A percentile compares a stretch with the other conserved stretches of the same genome.
Evolutionary conservation across 2,329 filamentous ascomycete species (phyloP).

Genomic region (Pyrenophora graminea): DNA sequence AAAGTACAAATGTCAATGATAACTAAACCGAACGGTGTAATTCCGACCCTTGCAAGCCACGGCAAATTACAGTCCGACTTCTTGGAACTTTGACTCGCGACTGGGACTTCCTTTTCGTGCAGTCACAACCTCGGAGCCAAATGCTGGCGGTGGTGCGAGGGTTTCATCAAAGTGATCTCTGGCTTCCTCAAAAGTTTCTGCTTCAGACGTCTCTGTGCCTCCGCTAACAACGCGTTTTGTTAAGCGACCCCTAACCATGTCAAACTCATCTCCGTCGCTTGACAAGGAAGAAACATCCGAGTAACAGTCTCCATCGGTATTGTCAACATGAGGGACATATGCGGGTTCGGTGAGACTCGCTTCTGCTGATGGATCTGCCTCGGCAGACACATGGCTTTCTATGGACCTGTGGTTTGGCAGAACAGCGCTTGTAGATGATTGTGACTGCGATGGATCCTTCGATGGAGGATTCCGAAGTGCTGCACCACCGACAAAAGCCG

Average conservation of each 20-base stretch:
- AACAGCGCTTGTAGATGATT: conserved; percentile 5
- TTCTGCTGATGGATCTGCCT: conserved; percentile 15
- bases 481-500: conserved; percentile 53
- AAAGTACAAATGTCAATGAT: no score
- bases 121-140: conserved; percentile 33
- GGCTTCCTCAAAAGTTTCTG: conserved; percentile 59
- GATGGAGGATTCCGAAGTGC: conserved; percentile 37
- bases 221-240: conserved; percentile 27
- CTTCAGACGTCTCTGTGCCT: conserved; percentile 43
- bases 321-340: conserved; percentile 17
- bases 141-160: conserved; percentile 47
- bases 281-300: conserved; percentile 46
- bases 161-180: conserved; percentile 56
- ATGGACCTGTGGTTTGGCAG: conserved; percentile 12
- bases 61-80: conserved; percentile 33
- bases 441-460: conserved; percentile 19
- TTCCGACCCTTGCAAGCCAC: background rate
- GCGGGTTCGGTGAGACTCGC: conserved; percentile 21
- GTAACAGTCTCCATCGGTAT: conserved; percentile 19
- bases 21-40: background rate
- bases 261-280: conserved; percentile 16
- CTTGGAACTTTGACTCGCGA: conserved; percentile 42
- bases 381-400: conserved; percentile 7
- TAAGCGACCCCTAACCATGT: conserved; percentile 25
- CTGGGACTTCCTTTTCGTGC: conserved; percentile 35